Evolutionary conservation across 176 grass and related monocot species (phyloP), one percentile per base, ranked within the genome.

Genomic region (Juncus effusus): DNA sequence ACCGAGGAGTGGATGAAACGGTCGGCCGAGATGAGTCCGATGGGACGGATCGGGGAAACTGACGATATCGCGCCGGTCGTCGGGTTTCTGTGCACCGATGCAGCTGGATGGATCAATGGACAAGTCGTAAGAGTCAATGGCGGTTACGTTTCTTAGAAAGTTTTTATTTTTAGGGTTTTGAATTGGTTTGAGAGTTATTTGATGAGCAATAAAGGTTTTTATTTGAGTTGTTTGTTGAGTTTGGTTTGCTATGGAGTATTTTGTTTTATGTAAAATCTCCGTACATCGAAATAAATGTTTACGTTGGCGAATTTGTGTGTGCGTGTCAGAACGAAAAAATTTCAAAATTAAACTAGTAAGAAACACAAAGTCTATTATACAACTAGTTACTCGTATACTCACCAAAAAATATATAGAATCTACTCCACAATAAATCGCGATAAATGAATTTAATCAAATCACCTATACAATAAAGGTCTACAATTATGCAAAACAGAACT

Each of bases 71-170:
- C 44, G 0, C 80, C 80, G 12, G 60, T 82, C 10, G 80, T 82
- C 3, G 74, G 74, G 0, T 82, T 82, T 54, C 63, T 82, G 3
- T 77, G 66, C 62, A 37, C 74, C 13, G 80, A 82, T 51, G 74
- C 13, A 2, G 80, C 64, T 2, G 36, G 10, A 11, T 82, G 80
- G 80, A 73, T 82, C 50, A 82, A 82, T 63, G 60, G 74, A 3
- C 80, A 77, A 42, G 80, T 82, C 47, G 36, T 82, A 38, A 61
- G 80, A 13, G 72, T 47, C 42, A 81, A 81, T 16, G 79, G 72
- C 8, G 79, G 79, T 40, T 76, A 35, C 3, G 16, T 58, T 4
- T 80, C 19, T 40, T 70, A 15, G 15, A 47, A 6, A 6, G 9
- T 47, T 47, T 5, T 47, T 47, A 9, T 47, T 9, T 47, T 47